Base-by-base conservation (phyloP, 192 early-diverging fungal genomes). In the Borealophlyctis nickersoniae region DNA sequence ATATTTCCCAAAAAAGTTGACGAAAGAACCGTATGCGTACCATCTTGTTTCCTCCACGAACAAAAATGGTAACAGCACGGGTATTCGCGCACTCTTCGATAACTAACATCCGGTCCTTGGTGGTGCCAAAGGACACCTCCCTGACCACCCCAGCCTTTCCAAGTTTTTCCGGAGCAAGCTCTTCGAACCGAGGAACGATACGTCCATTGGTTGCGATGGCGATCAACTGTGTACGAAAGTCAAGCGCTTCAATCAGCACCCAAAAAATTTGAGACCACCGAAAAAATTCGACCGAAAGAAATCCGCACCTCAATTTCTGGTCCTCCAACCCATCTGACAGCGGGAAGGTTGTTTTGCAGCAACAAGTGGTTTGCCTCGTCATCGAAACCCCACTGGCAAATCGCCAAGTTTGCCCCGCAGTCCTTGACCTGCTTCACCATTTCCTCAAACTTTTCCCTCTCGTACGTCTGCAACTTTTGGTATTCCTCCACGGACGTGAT, bases 321-420 rank as follows among this genome's bases (percentile, higher is more conserved):
- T 30, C 98, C 98, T 59, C 98, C 98, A 39, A 99, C 96, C 98
- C 98, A 99, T 67, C 98, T 88, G 55, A 98, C 93, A 61, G 94
- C 93, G 32, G 98, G 98, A 49, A 99, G 82, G 72, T 96, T 64
- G 79, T 97, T 94, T 77, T 99, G 97, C 79, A 98, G 80, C 58
- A 99, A 80, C 78, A 99, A 81, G 73, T 98, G 96, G 82, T 99
- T 99, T 49, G 97, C 97, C 76, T 99, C 97, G 70, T 99, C 97
- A 78, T 99, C 97, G 68, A 99, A 99, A 56, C 97, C 97, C 97
- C 97, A 99, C 76, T 99, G 97, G 82, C 97, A 99, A 51, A 96
- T 92, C 48, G 98, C 97, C 50, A 98, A 70, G 79, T 96, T 99
- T 54, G 97, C 96, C 27, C 97, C 97, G 65, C 90, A 87, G 56